Percentiles rank a stretch among this genome's conserved stretches.
Conservation (phyloP, 805 yeast species). For the Zygotorulaspora florentina region DNA sequence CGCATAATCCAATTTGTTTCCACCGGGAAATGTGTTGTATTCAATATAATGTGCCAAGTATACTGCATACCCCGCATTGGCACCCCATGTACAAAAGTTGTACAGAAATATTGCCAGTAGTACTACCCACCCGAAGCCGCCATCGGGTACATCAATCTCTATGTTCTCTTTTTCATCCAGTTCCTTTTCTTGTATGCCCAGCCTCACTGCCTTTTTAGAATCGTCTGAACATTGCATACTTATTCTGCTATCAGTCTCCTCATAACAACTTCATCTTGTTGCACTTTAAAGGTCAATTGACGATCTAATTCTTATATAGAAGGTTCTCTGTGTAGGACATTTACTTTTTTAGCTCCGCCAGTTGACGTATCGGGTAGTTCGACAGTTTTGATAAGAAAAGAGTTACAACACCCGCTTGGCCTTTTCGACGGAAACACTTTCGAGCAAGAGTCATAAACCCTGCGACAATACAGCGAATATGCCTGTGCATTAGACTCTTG, state of each 20-base stretch:
- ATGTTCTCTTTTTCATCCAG: background rate
- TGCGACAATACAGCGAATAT: too few species aligned
- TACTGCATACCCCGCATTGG: conserved; percentile 52
- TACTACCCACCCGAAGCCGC: conserved; percentile 53
- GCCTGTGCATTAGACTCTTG: too few species aligned
- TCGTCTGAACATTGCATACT: background rate
- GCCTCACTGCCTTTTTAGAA: background rate
- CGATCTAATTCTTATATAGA: too few species aligned
- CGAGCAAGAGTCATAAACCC: too few species aligned
- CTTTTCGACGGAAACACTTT: too few species aligned
- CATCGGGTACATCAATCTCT: conserved; percentile 39
- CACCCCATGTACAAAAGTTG: conserved; percentile 54
- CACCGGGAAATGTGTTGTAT: conserved; percentile 43
- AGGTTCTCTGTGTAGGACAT: too few species aligned
- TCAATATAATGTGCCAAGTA: conserved; percentile 48
- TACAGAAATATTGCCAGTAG: conserved; percentile 42
- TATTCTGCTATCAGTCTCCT: background rate
- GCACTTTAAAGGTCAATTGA: too few species aligned
- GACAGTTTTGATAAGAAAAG: too few species aligned
- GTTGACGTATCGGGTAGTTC: too few species aligned
- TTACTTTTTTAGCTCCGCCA: too few species aligned
- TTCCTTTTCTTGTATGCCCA: background rate
- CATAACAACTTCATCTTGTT: too few species aligned
- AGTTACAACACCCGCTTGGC: too few species aligned
- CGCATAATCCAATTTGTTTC: conserved; percentile 48